Evolutionary conservation across 345 rosid genomes (phyloP), one percentile per base, ranked within the genome.

Genomic region (Anacardium occidentale): DNA sequence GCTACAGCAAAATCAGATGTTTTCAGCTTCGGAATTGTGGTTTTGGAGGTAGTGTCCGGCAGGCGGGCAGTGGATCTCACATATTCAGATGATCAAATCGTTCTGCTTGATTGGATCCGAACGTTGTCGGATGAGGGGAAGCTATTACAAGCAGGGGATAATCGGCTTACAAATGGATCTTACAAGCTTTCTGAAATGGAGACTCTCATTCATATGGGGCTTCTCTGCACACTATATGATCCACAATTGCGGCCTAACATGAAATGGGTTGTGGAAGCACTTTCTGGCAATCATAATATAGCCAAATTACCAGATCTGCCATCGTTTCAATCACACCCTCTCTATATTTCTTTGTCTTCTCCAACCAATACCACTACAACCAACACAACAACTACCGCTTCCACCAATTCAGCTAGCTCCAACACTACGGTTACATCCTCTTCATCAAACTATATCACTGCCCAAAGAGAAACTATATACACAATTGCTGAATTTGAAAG

Each of bases 1-100:
- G 97, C 96, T 11, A 95, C 99, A 4, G 96, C 96, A 1, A 95
- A 95, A 82, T 89, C 96, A 0, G 99, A 95, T 58, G 99, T 95
- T 60, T 95, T 95, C 76, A 89, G 99, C 81, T 95, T 92, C 24
- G 98, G 99, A 11, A 78, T 95, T 42, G 99, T 95, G 6, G 87
- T 87, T 72, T 72, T 95, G 15, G 98, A 95, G 88, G 87, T 92
- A 58, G 87, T 87, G 6, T 89, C 99, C 0, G 97, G 99, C 2
- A 87, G 99, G 79, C 82, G 97, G 13, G 94, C 99, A 1, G 96
- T 95, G 54, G 99, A 95, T 76, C 86, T 92, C 25, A 76, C 97
- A 0, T 89, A 69, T 37, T 83, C 96, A 0, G 99, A 95, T 62
- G 93, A 92, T 8, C 87, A 80, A 75, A 95, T 95, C 66, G 69